Evolutionary conservation across 768 basidiomycete species (phyloP), one percentile per base, ranked within the genome.

Genomic region (Tephrocybe sp.): DNA sequence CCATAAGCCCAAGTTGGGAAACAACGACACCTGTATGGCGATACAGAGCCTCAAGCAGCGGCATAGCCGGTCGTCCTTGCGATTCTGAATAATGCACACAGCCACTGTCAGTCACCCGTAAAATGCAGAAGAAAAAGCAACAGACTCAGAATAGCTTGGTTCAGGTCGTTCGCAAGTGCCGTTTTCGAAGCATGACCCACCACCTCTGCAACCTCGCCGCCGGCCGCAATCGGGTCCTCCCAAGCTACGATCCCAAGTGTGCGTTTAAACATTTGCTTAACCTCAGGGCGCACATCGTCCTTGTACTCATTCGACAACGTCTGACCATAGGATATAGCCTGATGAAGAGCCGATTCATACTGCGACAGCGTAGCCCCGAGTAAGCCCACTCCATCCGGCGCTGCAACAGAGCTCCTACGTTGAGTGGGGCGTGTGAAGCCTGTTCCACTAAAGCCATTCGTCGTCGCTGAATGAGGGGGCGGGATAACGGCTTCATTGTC

Each of bases 221-320:
- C 82, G 5, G 79, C 84, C 49, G 78, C 79, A 52, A 81, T 66
- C 17, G 89, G 90, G 63, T 90, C 84, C 38, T 85, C 80, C 63
- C 83, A 93, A 33, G 90, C 89, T 52, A 93, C 79, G 49, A 93
- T 83, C 22, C 85, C 82, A 54, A 90, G 87, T 8, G 91, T 87
- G 48, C 82, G 79, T 61, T 83, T 83, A 64, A 90, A 82, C 42
- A 88, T 72, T 12, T 76, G 72, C 48, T 82, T 79, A 30, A 92
- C 79, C 58, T 83, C 82, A 1, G 81, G 71, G 19, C 90, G 78
- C 26, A 67, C 61, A 58, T 89, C 84, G 30, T 70, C 64, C 62
- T 81, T 81, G 68, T 87, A 90, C 53, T 88, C 84, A 20, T 79
- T 74, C 52, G 84, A 79, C 55, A 93, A 68, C 5, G 72, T 65